These are phyloP conservation scores for Falciphora oryzae DNA, from an alignment of 2,329 filamentous ascomycete species.

Conservation along the genomic window DNA sequence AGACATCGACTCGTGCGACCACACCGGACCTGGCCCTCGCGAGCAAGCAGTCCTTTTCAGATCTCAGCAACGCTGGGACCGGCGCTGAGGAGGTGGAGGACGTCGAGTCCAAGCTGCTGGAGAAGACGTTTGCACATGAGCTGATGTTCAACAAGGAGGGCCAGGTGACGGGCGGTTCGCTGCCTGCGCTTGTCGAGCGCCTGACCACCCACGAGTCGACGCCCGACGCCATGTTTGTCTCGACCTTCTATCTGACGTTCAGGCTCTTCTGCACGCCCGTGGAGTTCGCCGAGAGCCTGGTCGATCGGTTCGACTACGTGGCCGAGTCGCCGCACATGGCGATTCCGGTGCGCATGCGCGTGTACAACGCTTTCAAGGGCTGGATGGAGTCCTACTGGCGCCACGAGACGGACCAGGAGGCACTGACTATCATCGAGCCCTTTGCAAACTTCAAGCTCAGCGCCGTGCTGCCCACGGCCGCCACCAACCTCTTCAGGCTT, in stretches of 20 bases:
- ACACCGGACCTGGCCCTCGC: slow-evolving; percentile 64
- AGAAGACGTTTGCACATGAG: slow-evolving; percentile 87
- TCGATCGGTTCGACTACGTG: slow-evolving; percentile 89
- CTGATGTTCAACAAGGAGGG: slow-evolving; percentile 92
- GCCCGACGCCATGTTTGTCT: slow-evolving; percentile 85
- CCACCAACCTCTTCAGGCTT: slow-evolving; percentile 73
- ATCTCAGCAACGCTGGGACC: slow-evolving; percentile 61
- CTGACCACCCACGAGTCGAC: slow-evolving; percentile 90
- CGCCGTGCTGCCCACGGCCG: slow-evolving; percentile 66
- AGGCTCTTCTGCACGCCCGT: slow-evolving; percentile 80
- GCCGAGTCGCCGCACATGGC: slow-evolving; percentile 70
- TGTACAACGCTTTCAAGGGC: slow-evolving; percentile 95
- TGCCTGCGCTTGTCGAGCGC: slow-evolving; percentile 87
- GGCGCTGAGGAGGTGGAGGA: slow-evolving; percentile 68
- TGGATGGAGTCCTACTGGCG: slow-evolving; percentile 98
- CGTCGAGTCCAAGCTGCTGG: slow-evolving; percentile 76
- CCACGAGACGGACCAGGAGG: slow-evolving; percentile 69
- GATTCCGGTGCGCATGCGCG: slow-evolving; percentile 75
- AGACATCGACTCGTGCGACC: slow-evolving; percentile 79
- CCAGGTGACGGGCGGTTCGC: slow-evolving; percentile 85
- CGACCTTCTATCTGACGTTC: slow-evolving; percentile 95
- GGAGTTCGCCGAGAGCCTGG: slow-evolving; percentile 74
- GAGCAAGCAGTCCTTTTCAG: slow-evolving; percentile 58
- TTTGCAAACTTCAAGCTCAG: slow-evolving; percentile 74
- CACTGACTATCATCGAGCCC: slow-evolving; percentile 66